These are phyloP conservation scores for Paecilomyces dactylethromorphus DNA, from an alignment of 2,329 filamentous ascomycete species.

Conservation along the genomic window DNA sequence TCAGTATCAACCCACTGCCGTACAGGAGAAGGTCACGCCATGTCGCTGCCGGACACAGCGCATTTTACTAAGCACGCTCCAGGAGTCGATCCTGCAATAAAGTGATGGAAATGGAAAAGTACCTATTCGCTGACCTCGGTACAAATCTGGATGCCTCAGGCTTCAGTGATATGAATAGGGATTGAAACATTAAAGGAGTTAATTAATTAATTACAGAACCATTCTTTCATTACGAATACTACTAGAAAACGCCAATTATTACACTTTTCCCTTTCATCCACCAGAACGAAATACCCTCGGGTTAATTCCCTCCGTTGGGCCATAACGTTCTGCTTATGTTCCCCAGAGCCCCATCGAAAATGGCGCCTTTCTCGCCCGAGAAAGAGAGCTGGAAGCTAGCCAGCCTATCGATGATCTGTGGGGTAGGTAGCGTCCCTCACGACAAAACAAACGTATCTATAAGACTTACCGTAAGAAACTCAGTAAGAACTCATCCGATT, in stretches of 20 bases:
- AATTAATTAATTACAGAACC: no score
- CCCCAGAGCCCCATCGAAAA: neutral
- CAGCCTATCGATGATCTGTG: neutral
- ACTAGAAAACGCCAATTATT: no score
- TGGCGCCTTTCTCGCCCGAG: neutral
- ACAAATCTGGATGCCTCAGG: neutral
- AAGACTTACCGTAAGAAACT: no score
- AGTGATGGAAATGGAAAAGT: neutral
- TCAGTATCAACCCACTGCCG: no score
- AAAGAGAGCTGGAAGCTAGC: neutral
- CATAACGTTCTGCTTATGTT: no score
- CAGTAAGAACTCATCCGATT: no score
- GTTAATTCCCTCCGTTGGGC: neutral
- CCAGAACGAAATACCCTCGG: neutral
- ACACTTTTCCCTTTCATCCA: neutral
- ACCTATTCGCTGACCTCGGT: neutral
- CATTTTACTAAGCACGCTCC: neutral
- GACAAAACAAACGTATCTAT: no score
- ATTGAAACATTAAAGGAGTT: neutral
- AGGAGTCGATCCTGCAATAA: no score
- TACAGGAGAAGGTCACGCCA: no score
- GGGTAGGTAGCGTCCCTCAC: neutral
- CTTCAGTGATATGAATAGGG: neutral
- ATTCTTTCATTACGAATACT: no score
- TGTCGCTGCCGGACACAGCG: no score